These are phyloP conservation scores for Thyridium curvatum DNA, from an alignment of 2,329 filamentous ascomycete genomes.

Conservation along the genomic window DNA sequence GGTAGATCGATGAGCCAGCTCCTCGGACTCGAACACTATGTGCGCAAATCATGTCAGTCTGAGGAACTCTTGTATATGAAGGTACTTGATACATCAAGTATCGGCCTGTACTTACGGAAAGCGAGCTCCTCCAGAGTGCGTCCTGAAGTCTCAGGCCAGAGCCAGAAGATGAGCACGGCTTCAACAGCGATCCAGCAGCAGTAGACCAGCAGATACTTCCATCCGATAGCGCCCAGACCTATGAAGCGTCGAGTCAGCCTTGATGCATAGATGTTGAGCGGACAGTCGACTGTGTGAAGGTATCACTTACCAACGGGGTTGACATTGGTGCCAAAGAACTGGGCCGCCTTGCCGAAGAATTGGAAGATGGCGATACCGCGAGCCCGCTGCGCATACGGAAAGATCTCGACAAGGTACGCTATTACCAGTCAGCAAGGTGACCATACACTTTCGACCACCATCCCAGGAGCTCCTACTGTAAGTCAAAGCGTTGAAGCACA, in stretches of 20 bases:
- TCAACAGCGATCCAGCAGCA: constrained; percentile 22
- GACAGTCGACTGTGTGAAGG: background rate
- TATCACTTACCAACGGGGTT: constrained; percentile 21
- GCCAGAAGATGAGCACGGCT: constrained; percentile 16
- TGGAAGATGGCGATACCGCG: constrained; percentile 24
- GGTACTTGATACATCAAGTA: constrained; percentile 1
- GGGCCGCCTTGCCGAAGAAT: constrained; percentile 20
- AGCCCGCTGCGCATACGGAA: constrained; percentile 20
- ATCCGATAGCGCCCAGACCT: constrained; percentile 18
- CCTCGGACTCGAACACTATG: constrained; percentile 6
- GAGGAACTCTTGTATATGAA: background rate
- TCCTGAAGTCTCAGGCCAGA: constrained; percentile 19
- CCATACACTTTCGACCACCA: no score
- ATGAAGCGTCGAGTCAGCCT: background rate
- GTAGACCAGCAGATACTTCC: constrained; percentile 23
- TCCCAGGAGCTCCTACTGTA: constrained; percentile 42
- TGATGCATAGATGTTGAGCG: background rate
- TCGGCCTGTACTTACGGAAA: constrained; percentile 12
- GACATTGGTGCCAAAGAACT: constrained; percentile 23
- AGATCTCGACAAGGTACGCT: constrained; percentile 25
- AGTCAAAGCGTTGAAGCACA: constrained; percentile 61
- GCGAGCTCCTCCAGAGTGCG: constrained; percentile 19
- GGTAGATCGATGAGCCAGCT: constrained; percentile 1
- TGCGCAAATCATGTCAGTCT: background rate
- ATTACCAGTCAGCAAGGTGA: constrained; percentile 16